These are phyloP conservation scores for Fusarium sp. DNA, from an alignment of 2,329 filamentous ascomycete species.

Conservation along the genomic window DNA sequence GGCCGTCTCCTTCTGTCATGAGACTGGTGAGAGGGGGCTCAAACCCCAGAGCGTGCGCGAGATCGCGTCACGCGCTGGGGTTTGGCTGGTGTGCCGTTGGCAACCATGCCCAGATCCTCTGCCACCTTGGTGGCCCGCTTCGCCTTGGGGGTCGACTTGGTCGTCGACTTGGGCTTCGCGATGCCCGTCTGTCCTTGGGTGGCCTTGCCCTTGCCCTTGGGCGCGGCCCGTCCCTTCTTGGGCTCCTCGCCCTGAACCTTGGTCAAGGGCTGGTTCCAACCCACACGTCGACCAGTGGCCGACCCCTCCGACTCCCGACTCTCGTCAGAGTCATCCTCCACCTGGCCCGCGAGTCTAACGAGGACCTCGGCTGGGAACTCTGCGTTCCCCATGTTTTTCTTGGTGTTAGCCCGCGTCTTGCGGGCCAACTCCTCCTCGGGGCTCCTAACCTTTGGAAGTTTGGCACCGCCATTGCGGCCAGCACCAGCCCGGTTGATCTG, in stretches of 20 bases:
- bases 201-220: slow-evolving; percentile 32
- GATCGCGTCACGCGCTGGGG: slow-evolving; percentile 51
- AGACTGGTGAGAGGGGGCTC: slow-evolving; percentile 1
- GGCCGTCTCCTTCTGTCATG: slow-evolving; percentile 1
- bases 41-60: slow-evolving; percentile 45
- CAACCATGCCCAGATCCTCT: slow-evolving; percentile 52
- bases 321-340: slow-evolving; percentile 40
- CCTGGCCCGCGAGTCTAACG: slow-evolving; percentile 47
- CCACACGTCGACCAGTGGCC: slow-evolving; percentile 45
- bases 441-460: slow-evolving; percentile 43
- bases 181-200: slow-evolving; percentile 48
- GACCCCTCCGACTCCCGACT: slow-evolving; percentile 25
- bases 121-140: slow-evolving; percentile 50
- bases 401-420: slow-evolving; percentile 54
- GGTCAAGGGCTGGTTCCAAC: slow-evolving; percentile 54
- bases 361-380: slow-evolving; percentile 54
- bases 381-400: slow-evolving; percentile 54
- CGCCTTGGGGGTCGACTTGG: slow-evolving; percentile 42
- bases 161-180: slow-evolving; percentile 47
- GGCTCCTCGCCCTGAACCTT: slow-evolving; percentile 46
- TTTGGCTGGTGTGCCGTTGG: slow-evolving; percentile 54
- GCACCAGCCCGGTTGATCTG: slow-evolving; percentile 49
- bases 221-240: slow-evolving; percentile 41
- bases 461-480: slow-evolving; percentile 41
- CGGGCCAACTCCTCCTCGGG: slow-evolving; percentile 53